These are phyloP conservation scores for Rickenella mellea DNA, from an alignment of 768 basidiomycete genomes.

Conservation along the genomic window DNA sequence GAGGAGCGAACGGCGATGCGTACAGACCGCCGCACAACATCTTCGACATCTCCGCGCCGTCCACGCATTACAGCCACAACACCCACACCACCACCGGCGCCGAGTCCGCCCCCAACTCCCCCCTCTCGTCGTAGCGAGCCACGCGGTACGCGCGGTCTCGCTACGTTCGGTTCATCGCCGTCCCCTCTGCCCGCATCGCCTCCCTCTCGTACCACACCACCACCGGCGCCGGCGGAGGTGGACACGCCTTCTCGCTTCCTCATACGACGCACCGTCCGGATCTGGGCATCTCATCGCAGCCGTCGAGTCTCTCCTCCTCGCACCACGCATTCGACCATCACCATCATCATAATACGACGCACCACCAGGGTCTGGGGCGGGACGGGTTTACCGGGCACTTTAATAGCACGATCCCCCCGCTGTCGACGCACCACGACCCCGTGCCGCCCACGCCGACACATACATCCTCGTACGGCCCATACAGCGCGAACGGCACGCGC, in stretches of 20 bases:
- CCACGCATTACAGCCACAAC: slow-evolving; percentile 23
- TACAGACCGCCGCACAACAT: slow-evolving; percentile 42
- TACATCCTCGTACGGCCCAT: not conserved
- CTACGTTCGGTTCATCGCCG: too few species aligned
- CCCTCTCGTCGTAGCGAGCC: too few species aligned
- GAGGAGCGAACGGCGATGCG: slow-evolving; percentile 24
- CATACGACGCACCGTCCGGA: slow-evolving; percentile 3
- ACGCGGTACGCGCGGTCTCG: too few species aligned
- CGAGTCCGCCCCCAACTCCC: too few species aligned
- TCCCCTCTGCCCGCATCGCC: too few species aligned
- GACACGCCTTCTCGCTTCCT: not conserved
- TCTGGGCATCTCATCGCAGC: not conserved
- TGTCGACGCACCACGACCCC: slow-evolving; percentile 22
- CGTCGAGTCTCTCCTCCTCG: slow-evolving; percentile 3
- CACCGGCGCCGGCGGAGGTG: slow-evolving; percentile 1
- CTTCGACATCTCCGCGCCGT: slow-evolving; percentile 50
- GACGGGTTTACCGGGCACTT: slow-evolving; percentile 16
- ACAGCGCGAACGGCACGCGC: too few species aligned
- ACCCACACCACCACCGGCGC: too few species aligned
- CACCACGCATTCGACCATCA: slow-evolving; percentile 19
- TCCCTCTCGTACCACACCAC: not conserved
- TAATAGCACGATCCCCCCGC: slow-evolving; percentile 23
- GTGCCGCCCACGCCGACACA: not conserved
- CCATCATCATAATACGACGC: slow-evolving; percentile 14
- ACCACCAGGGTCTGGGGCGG: slow-evolving; percentile 1